Evolutionary conservation across 2,329 filamentous ascomycete species (phyloP).

Genomic region (Arachnomyces sp.): DNA sequence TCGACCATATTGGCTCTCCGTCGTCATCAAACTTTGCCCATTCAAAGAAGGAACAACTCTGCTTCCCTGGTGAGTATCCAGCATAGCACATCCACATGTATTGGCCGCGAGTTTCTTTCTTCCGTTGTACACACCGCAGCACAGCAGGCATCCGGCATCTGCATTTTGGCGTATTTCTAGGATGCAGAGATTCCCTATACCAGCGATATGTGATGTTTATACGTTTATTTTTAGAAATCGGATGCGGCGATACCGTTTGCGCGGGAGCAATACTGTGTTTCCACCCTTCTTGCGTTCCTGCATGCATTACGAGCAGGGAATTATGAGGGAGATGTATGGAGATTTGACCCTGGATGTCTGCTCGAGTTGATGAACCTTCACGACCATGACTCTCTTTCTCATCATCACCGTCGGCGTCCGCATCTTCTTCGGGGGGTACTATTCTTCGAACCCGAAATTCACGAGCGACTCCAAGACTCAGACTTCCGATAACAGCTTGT

Average conservation of each 20-base stretch:
- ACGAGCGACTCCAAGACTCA: conserved; percentile 84
- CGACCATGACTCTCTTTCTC: conserved; percentile 11
- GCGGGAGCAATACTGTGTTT: conserved; percentile 80
- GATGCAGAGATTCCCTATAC: conserved; percentile 71
- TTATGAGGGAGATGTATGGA: conserved; percentile 92
- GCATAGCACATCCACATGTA: conserved; percentile 96
- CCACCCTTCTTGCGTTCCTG: conserved; percentile 96
- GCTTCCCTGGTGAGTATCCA: conserved; percentile 37
- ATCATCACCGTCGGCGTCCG: conserved; percentile 15
- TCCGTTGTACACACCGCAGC: conserved; percentile 71
- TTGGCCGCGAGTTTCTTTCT: conserved; percentile 64
- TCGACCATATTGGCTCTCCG: conserved; percentile 63
- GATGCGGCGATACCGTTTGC: conserved; percentile 73
- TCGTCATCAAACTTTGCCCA: conserved; percentile 86
- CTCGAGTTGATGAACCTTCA: conserved; percentile 18
- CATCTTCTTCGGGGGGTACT: conserved; percentile 51
- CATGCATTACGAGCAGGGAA: conserved; percentile 89
- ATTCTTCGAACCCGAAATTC: conserved; percentile 83
- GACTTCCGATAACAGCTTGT: conserved; percentile 75
- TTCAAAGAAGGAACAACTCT: conserved; percentile 68
- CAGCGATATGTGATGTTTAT: conserved; percentile 94
- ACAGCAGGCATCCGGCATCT: conserved; percentile 61
- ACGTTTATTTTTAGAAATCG: conserved; percentile 67
- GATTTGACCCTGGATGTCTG: conserved; percentile 73
- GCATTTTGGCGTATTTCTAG: conserved; percentile 69